phyloP scores from a whole-genome alignment of 1,284 basidiomycete species.

The Rhodotorula glutinis region DNA sequence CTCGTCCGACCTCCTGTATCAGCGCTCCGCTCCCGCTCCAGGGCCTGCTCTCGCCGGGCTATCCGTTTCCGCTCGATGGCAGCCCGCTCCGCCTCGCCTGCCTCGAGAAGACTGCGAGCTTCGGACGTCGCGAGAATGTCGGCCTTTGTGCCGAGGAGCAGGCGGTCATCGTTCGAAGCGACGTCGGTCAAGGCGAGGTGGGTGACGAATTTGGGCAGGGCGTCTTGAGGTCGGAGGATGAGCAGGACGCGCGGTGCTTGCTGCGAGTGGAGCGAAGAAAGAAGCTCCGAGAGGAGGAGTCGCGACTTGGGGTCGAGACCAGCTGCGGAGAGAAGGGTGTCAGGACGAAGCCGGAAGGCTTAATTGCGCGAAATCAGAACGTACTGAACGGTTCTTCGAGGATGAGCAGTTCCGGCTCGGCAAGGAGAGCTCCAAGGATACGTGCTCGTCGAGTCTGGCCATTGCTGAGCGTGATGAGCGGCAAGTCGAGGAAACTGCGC shows the following conservation, averaged over 20 bases:
- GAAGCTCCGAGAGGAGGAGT: slow-evolving; percentile 58
- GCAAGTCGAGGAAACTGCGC: slow-evolving; percentile 67
- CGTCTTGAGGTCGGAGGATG: slow-evolving; percentile 74
- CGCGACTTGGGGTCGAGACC: slow-evolving; percentile 63
- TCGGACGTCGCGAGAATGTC: slow-evolving; percentile 46
- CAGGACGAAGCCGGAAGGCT: neutral
- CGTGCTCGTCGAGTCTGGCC: slow-evolving; percentile 87
- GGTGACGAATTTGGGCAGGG: slow-evolving; percentile 76
- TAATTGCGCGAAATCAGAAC: slow-evolving; percentile 39
- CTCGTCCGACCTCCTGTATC: slow-evolving; percentile 23
- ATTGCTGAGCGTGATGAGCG: slow-evolving; percentile 77
- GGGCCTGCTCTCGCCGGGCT: slow-evolving; percentile 21
- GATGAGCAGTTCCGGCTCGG: slow-evolving; percentile 66
- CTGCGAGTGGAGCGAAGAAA: slow-evolving; percentile 60
- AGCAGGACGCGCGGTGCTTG: slow-evolving; percentile 61
- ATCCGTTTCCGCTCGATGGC: slow-evolving; percentile 14
- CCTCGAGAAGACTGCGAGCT: slow-evolving; percentile 14
- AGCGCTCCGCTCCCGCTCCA: slow-evolving; percentile 17
- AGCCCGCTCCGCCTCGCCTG: slow-evolving; percentile 27
- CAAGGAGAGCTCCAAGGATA: slow-evolving; percentile 73
- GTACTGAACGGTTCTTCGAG: slow-evolving; percentile 75
- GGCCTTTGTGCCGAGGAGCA: slow-evolving; percentile 55
- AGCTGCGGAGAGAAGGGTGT: slow-evolving; percentile 52
- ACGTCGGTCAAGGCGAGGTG: slow-evolving; percentile 60
- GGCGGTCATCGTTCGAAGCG: slow-evolving; percentile 39